Conservation (phyloP, 164 flowering plant genomes). For the Tetracentron sinense region DNA sequence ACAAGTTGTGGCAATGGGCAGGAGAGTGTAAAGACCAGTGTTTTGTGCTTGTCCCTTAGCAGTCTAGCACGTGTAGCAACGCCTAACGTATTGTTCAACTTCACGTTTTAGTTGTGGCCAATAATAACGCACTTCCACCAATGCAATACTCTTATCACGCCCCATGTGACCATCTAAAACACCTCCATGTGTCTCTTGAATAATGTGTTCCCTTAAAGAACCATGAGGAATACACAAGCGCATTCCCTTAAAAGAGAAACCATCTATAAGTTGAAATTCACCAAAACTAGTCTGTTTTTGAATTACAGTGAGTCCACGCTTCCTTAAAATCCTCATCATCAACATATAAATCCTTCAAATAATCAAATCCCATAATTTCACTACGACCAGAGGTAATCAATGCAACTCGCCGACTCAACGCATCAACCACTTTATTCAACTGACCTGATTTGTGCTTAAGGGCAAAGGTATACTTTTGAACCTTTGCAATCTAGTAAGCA, state of each 20-base stretch:
- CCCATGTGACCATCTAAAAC: neutral
- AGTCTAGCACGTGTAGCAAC: slow-evolving; percentile 1
- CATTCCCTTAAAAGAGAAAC: neutral
- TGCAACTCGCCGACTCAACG: too few species aligned
- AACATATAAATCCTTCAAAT: too few species aligned
- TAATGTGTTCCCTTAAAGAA: neutral
- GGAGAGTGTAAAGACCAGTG: slow-evolving; percentile 1
- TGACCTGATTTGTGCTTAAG: too few species aligned
- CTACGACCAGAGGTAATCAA: too few species aligned
- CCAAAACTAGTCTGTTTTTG: too few species aligned
- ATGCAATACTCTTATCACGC: neutral
- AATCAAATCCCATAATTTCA: too few species aligned
- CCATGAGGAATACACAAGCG: neutral
- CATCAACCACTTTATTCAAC: too few species aligned
- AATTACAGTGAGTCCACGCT: too few species aligned
- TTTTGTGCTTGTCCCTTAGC: slow-evolving; percentile 1
- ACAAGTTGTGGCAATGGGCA: neutral
- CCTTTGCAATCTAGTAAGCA: too few species aligned
- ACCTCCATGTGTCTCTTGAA: neutral
- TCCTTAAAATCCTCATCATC: too few species aligned
- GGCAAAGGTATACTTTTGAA: too few species aligned
- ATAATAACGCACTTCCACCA: slow-evolving; percentile 3
- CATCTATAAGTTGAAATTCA: too few species aligned
- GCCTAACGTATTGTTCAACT: neutral
- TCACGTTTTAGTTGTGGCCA: slow-evolving; percentile 5